Conservation (phyloP, 1,284 basidiomycete genomes). For the Coniferiporia sulphurascens region DNA sequence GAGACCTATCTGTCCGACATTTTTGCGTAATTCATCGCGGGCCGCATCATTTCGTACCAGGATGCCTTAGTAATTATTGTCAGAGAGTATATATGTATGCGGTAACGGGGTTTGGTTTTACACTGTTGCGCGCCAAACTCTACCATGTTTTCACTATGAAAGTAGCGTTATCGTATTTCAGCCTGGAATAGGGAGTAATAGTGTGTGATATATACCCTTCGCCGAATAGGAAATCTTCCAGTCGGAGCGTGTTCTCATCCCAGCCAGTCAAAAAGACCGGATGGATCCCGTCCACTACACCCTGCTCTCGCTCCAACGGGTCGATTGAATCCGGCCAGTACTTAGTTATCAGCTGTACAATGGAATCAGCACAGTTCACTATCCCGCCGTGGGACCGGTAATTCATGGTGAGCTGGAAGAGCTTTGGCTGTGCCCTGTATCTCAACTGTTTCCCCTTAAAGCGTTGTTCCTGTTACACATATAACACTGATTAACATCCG, state of each 20-base stretch:
- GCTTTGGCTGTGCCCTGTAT: constrained; percentile 19
- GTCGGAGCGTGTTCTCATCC: constrained; percentile 47
- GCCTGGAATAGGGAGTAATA: constrained; percentile 8
- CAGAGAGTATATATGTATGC: not conserved
- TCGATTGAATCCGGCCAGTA: constrained; percentile 71
- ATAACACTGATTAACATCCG: not conserved
- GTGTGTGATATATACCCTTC: constrained; percentile 32
- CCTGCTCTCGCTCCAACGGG: constrained; percentile 49
- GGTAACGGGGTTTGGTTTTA: constrained; percentile 24
- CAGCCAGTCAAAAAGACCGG: constrained; percentile 57
- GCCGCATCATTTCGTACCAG: constrained; percentile 60
- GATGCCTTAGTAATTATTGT: constrained; percentile 43
- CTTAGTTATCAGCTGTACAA: constrained; percentile 55
- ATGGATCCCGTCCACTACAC: constrained; percentile 52
- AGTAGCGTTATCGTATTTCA: not conserved
- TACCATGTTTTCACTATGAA: constrained; percentile 41
- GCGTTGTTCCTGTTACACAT: not conserved
- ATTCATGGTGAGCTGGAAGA: constrained; percentile 60
- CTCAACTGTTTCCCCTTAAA: not conserved
- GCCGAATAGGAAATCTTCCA: constrained; percentile 55
- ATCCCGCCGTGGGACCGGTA: constrained; percentile 71
- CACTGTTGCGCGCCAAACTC: constrained; percentile 71
- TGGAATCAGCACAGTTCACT: constrained; percentile 58
- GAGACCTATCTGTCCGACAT: constrained; percentile 56
- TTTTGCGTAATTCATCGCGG: constrained; percentile 40